Evolutionary conservation across 2,329 filamentous ascomycete genomes (phyloP).

Genomic region (Leptodontidium sp.): DNA sequence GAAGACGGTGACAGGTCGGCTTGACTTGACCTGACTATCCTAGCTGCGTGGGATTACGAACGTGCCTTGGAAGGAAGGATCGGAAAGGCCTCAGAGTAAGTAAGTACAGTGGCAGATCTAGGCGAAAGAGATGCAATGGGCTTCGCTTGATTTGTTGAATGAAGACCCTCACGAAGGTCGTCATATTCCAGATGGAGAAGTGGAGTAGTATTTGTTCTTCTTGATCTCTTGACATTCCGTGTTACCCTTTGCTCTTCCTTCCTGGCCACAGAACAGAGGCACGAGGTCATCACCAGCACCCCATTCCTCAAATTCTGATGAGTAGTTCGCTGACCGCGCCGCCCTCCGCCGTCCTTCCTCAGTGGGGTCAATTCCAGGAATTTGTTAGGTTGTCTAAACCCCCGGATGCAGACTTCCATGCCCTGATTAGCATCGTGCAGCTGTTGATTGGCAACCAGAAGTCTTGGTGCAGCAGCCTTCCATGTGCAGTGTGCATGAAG

Average conservation of each 20-base stretch:
- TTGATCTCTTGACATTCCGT: conserved; percentile 14
- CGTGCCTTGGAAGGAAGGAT: neutral
- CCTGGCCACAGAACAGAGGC: conserved; percentile 36
- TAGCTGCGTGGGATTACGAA: conserved; percentile 14
- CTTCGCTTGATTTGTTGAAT: neutral
- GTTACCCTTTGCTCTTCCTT: conserved; percentile 32
- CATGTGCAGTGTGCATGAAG: neutral
- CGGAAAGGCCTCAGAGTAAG: neutral
- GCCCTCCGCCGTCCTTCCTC: neutral
- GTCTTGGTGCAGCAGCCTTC: conserved; percentile 18
- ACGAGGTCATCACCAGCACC: conserved; percentile 29
- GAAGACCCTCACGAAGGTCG: neutral
- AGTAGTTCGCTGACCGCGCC: neutral
- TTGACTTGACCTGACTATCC: neutral
- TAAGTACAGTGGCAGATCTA: neutral
- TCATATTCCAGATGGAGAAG: neutral
- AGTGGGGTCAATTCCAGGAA: neutral
- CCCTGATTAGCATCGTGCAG: conserved; percentile 30
- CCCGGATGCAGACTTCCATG: conserved; percentile 9
- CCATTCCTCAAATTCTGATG: conserved; percentile 20
- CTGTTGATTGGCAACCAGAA: conserved; percentile 28
- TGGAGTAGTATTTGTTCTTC: neutral
- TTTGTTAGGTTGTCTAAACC: neutral
- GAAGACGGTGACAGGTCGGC: conserved; percentile 19
- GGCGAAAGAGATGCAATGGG: neutral